Conservation (phyloP, 345 rosid species). For the Reutealis trisperma region DNA sequence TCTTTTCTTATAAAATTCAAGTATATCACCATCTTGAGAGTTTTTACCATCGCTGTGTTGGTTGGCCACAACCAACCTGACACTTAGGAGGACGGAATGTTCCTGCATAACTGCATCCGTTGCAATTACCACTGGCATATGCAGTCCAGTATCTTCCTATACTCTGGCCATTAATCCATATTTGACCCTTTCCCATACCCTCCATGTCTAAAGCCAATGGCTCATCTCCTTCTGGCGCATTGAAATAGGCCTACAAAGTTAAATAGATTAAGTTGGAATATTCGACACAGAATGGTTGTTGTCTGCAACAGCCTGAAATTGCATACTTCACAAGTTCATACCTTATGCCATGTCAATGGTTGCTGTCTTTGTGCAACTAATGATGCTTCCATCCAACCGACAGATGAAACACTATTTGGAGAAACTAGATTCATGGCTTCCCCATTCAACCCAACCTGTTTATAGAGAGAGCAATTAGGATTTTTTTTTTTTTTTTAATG, state of each 20-base stretch:
- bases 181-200: conserved; percentile 97
- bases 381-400: conserved; percentile 30
- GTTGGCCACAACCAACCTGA: conserved; percentile 86
- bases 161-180: conserved; percentile 94
- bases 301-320: not conserved
- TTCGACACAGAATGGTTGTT: not conserved
- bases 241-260: conserved; percentile 64
- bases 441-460: conserved; percentile 97
- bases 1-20: not conserved
- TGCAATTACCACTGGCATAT: conserved; percentile 74
- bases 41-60: conserved; percentile 80
- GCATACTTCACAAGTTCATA: conserved; percentile 19
- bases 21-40: not conserved
- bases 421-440: conserved; percentile 55
- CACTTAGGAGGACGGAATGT: conserved; percentile 83
- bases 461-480: conserved; percentile 9
- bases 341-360: conserved; percentile 98
- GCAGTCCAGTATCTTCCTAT: conserved; percentile 98
- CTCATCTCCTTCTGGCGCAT: conserved; percentile 90
- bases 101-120: conserved; percentile 74
- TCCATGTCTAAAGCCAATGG: conserved; percentile 96
- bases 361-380: conserved; percentile 65
- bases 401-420: conserved; percentile 33
- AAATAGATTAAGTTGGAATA: conserved; percentile 2
- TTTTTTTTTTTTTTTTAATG: conserved; percentile 12